These are phyloP conservation scores for Teratosphaeria pseudoeucalypti DNA, from an alignment of 2,329 filamentous ascomycete species.

Conservation along the genomic window DNA sequence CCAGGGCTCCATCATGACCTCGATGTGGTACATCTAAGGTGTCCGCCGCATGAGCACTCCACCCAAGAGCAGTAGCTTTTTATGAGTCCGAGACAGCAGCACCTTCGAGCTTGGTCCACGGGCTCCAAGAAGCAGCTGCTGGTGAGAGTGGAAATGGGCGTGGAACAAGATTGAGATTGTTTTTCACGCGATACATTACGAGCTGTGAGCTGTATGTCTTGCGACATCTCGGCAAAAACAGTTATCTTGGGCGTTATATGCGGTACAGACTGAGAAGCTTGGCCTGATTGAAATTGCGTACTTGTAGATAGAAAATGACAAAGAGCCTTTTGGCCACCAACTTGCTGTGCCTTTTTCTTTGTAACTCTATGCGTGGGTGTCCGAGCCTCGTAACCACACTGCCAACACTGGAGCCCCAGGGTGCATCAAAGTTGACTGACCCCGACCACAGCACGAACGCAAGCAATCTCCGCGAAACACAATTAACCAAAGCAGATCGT, in stretches of 20 bases:
- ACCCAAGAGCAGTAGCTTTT: no score
- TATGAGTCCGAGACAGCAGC: no score
- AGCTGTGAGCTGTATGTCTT: background rate
- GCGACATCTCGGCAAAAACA: background rate
- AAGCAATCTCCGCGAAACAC: no score
- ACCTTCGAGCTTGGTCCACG: no score
- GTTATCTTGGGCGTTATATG: background rate
- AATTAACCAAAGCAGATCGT: background rate
- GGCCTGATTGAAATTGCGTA: background rate
- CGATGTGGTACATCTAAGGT: slow-evolving; percentile 42
- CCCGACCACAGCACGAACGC: no score
- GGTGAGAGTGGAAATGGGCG: background rate
- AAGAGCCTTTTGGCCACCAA: slow-evolving; percentile 8
- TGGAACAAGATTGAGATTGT: background rate
- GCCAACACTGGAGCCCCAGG: background rate
- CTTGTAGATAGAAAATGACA: slow-evolving; percentile 3
- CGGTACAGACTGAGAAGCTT: background rate
- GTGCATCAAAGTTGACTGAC: background rate
- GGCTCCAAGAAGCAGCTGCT: no score
- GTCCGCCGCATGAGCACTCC: no score
- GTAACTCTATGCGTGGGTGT: background rate
- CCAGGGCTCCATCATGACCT: slow-evolving; percentile 28
- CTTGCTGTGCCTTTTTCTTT: background rate
- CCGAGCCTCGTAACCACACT: background rate
- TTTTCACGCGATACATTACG: background rate